Evolutionary conservation across 345 rosid species (phyloP).

Genomic region (Microcos paniculata): DNA sequence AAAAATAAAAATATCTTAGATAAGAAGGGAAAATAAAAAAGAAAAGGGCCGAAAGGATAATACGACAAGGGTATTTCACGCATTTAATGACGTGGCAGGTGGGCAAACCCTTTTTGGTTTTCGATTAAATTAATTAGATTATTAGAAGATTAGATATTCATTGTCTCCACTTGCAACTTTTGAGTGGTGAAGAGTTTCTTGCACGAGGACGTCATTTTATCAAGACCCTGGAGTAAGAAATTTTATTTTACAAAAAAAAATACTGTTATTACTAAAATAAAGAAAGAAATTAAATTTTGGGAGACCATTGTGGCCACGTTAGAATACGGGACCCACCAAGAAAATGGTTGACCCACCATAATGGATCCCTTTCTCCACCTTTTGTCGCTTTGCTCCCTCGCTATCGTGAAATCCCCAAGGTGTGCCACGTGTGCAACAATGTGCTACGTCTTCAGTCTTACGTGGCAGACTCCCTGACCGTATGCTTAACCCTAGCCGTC

Average conservation of each 20-base stretch:
- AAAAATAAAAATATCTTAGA: slow-evolving; percentile 22
- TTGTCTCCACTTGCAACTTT: slow-evolving; percentile 13
- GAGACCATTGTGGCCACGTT: slow-evolving; percentile 53
- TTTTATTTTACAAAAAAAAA: not conserved
- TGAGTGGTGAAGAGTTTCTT: slow-evolving; percentile 15
- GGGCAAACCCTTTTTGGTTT: not conserved
- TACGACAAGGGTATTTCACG: slow-evolving; percentile 8
- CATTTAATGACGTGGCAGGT: slow-evolving; percentile 20
- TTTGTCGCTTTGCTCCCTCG: slow-evolving; percentile 28
- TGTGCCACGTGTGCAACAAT: slow-evolving; percentile 27
- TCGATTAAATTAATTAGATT: not conserved
- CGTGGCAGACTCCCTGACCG: slow-evolving; percentile 28
- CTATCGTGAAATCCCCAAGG: slow-evolving; percentile 17
- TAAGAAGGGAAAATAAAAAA: not conserved
- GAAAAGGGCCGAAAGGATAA: slow-evolving; percentile 8
- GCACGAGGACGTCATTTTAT: slow-evolving; percentile 14
- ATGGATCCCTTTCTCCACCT: slow-evolving; percentile 22
- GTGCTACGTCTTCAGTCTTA: slow-evolving; percentile 14
- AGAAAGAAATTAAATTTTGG: slow-evolving; percentile 4
- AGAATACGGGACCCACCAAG: slow-evolving; percentile 24
- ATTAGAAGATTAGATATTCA: slow-evolving; percentile 4
- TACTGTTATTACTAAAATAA: not conserved
- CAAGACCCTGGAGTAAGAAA: not conserved
- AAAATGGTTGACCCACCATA: slow-evolving; percentile 48
- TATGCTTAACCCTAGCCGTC: slow-evolving; percentile 45